Base-by-base conservation (phyloP, 148 eudicot genomes). In the Chenopodium formosanum region DNA sequence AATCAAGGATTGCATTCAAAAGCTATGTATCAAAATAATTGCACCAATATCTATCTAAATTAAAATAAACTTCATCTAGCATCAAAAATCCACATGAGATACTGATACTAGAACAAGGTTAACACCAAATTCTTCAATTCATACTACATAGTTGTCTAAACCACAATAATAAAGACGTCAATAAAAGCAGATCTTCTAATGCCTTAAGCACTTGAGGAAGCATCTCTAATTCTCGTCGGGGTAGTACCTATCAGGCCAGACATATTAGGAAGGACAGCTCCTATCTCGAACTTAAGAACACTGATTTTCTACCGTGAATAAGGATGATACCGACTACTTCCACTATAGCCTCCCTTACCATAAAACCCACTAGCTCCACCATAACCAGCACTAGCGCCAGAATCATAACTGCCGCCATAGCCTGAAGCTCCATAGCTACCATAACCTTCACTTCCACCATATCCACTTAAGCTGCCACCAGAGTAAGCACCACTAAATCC, bases 321-420 rank as follows among this genome's bases (percentile, higher is more conserved):
- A 12, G 90, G 90, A 76, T 88, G 89, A 78, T 86, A 88, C 64
- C 90, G 90, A 86, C 86, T 88, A 86, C 50, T 75, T 79, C 92
- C 84, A 83, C 93, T 88, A 87, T 88, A 91, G 34, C 91, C 93
- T 86, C 88, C 91, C 87, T 93, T 89, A 87, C 97, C 93, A 82
- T 89, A 91, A 69, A 88, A 70, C 12, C 84, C 90, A 47, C 94
- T 89, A 23, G 87, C 82, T 40, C 88, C 89, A 71, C 92, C 82
- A 66, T 74, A 80, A 74, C 90, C 87, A 65, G 80, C 83, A 76
- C 87, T 86, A 72, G 87, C 86, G 77, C 88, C 90, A 8, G 89
- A 84, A 75, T 82, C 82, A 62, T 86, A 88, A 83, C 85, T 78
- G 67, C 79, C 46, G 29, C 86, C 89, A 83, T 86, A 87, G 67